A percentile compares a stretch with the other conserved stretches of the same genome.
Conservation (phyloP, 768 basidiomycete genomes). For the Trichaptum fuscoviolaceum region DNA sequence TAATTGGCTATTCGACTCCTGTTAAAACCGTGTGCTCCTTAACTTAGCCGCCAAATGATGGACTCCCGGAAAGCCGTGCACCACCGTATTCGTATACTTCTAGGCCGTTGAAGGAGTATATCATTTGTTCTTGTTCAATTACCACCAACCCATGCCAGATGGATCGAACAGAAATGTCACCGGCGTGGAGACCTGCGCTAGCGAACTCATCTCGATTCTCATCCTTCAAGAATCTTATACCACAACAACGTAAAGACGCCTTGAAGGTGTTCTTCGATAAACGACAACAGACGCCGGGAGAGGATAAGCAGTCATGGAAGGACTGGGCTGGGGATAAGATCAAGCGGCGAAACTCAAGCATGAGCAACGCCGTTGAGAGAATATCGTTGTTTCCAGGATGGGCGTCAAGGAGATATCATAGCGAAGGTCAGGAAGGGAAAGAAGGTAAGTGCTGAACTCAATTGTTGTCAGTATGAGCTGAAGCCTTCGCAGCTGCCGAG, state of each 20-base stretch:
- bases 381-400: constrained; percentile 75
- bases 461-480: neutral
- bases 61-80: neutral
- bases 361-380: constrained; percentile 31
- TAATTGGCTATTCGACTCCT: neutral
- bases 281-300: constrained; percentile 15
- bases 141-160: neutral
- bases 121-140: neutral
- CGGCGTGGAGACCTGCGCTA: constrained; percentile 1
- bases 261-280: constrained; percentile 13
- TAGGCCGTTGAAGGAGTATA: neutral
- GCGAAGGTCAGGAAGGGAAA: constrained; percentile 11
- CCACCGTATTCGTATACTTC: constrained; percentile 1
- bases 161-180: neutral
- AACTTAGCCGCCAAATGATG: neutral
- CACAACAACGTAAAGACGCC: constrained; percentile 34
- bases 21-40: neutral
- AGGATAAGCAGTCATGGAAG: constrained; percentile 42
- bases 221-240: constrained; percentile 46
- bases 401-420: constrained; percentile 53
- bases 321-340: constrained; percentile 64
- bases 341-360: constrained; percentile 23
- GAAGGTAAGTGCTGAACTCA: constrained; percentile 15
- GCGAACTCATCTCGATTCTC: constrained; percentile 24
- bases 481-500: neutral